phyloP scores from a whole-genome alignment of 2,329 filamentous ascomycete genomes.

The Fusarium camptoceras region DNA sequence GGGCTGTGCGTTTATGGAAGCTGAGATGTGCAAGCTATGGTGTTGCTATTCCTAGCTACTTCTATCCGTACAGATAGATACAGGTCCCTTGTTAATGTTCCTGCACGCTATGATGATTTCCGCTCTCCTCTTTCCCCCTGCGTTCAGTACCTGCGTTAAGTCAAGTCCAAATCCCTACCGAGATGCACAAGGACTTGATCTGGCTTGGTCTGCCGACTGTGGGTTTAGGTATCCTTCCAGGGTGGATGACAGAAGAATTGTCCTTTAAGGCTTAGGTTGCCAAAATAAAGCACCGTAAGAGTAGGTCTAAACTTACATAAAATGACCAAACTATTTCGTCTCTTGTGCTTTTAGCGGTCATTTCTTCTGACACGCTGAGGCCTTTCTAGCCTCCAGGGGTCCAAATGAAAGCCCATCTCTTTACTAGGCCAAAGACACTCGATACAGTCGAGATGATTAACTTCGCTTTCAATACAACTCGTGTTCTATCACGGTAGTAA shows the following conservation, averaged over 20 bases:
- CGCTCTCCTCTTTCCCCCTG: conserved; percentile 29
- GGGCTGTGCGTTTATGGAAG: conserved; percentile 38
- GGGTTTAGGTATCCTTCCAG: conserved; percentile 5
- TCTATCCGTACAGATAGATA: not conserved
- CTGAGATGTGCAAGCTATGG: conserved; percentile 12
- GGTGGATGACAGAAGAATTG: no score
- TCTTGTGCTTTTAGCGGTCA: no score
- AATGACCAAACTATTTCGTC: no score
- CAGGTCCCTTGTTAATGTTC: conserved; percentile 21
- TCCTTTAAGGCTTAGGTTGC: no score
- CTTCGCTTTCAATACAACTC: not conserved
- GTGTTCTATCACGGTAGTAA: not conserved
- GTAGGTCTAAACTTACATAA: no score
- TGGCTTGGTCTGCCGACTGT: conserved; percentile 30
- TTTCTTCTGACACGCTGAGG: no score
- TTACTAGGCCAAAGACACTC: not conserved
- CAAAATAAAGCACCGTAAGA: no score
- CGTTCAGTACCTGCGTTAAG: conserved; percentile 38
- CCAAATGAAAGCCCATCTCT: not conserved
- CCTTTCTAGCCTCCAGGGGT: not conserved
- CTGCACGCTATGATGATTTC: conserved; percentile 43
- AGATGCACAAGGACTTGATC: conserved; percentile 12
- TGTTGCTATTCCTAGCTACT: conserved; percentile 26
- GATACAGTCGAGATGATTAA: not conserved
- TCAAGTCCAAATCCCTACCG: conserved; percentile 4